phyloP scores from a whole-genome alignment of 2,329 filamentous ascomycete species.

The Myotisia sp. region DNA sequence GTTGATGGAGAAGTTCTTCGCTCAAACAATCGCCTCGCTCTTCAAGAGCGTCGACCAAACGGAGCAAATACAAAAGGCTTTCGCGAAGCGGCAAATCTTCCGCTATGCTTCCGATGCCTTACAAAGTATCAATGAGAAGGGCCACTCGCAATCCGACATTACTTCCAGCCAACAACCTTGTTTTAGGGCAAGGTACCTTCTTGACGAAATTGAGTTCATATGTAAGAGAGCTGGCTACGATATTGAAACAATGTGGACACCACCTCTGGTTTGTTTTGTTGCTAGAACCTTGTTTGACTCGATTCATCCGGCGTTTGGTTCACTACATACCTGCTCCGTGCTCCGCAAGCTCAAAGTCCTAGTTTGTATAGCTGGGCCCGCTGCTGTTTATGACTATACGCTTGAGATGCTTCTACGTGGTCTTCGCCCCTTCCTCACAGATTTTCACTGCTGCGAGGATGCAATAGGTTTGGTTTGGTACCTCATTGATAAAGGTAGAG shows the following conservation, averaged over 20 bases:
- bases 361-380: constrained; percentile 58
- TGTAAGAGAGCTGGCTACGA: constrained; percentile 58
- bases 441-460: constrained; percentile 81
- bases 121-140: constrained; percentile 52
- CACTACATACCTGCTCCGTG: constrained; percentile 72
- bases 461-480: constrained; percentile 76
- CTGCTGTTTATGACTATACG: constrained; percentile 64
- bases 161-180: constrained; percentile 73
- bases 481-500: constrained; percentile 53
- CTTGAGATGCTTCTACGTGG: constrained; percentile 81
- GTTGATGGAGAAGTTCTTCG: constrained; percentile 55
- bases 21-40: constrained; percentile 60
- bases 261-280: constrained; percentile 57
- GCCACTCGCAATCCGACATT: constrained; percentile 50
- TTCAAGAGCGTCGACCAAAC: constrained; percentile 68
- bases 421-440: constrained; percentile 61
- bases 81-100: constrained; percentile 46
- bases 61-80: constrained; percentile 53
- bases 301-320: constrained; percentile 69
- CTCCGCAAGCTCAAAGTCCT: constrained; percentile 74
- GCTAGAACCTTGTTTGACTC: constrained; percentile 65
- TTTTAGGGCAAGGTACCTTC: constrained; percentile 64
- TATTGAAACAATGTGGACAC: constrained; percentile 55
- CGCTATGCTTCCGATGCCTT: constrained; percentile 49
- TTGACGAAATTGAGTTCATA: constrained; percentile 62